Evolutionary conservation across 495 filamentous ascomycete species (phyloP), one percentile per base, ranked within the genome.

Genomic region (Stereocaulon alpinum): DNA sequence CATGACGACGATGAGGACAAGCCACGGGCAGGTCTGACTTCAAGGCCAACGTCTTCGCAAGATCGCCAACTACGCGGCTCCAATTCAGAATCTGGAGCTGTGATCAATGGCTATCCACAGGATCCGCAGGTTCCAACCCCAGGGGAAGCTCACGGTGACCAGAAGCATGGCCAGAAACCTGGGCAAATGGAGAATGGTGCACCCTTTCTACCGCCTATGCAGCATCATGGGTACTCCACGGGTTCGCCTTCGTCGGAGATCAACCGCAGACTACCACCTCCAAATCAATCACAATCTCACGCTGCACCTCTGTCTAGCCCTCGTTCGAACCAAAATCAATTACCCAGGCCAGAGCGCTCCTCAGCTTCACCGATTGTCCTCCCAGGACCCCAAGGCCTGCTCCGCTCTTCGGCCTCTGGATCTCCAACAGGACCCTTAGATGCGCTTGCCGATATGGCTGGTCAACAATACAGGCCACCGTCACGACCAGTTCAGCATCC

Each of bases 31-130:
- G 50, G 56, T 37, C 50, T 60, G 34, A 63, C 60, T 44, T 66
- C 65, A 56, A 76, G 73, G 60, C 70, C 72, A 49, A 77, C 71
- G 67, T 71, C 70, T 40, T 60, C 59, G 57, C 70, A 69, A 45
- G 64, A 61, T 7, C 44, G 59, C 30, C 48, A 30, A 20, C 34
- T 37, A 12, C 47, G 40, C 24, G 32, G 50, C 43, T 14, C 45
- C 18, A 22, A 27, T 34, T 6, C 42, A 10, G 58, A 60, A 15
- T 9, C 61, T 30, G 14, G 32, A 17, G 14, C 37, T 18, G 51
- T 29, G 14, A 17, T 30, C 32, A 63, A 60, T 55, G 56, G 61
- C 40, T 17, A 45, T 44, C 29, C 27, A 6, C 56, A 40, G 22
- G 29, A 32, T 18, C 12, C 48, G n/a, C 40, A 27, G 40, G 9